Conservation (phyloP, 768 basidiomycete species). For the Leucosporidium creatinivorum region DNA sequence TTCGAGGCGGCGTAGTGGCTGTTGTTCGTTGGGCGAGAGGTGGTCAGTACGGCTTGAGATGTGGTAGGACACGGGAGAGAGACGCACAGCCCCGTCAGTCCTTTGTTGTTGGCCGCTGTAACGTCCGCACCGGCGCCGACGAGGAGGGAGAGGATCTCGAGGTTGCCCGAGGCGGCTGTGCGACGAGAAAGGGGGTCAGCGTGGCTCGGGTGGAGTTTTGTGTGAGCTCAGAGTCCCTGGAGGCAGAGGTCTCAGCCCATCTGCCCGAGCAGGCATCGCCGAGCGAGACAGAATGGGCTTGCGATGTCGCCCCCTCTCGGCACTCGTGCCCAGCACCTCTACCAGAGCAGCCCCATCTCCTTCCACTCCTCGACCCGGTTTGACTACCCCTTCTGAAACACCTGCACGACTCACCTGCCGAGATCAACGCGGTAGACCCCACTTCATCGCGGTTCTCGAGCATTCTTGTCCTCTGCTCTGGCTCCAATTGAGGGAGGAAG, state of each 20-base stretch:
- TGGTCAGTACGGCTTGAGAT: not conserved
- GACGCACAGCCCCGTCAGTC: slow-evolving; percentile 70
- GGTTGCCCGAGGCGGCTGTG: slow-evolving; percentile 72
- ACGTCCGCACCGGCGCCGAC: slow-evolving; percentile 76
- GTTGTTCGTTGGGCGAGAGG: not conserved
- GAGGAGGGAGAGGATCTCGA: slow-evolving; percentile 65
- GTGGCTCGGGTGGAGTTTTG: no score
- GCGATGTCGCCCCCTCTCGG: not conserved
- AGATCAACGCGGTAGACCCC: slow-evolving; percentile 24
- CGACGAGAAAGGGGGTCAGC: not conserved
- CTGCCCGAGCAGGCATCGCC: no score
- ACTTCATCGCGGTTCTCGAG: slow-evolving; percentile 27
- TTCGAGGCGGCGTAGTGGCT: slow-evolving; percentile 94
- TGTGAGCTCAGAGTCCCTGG: no score
- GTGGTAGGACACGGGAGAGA: not conserved
- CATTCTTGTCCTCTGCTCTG: not conserved
- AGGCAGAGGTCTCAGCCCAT: no score
- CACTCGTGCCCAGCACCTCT: not conserved
- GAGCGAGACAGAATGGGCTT: no score
- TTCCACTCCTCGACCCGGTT: not conserved
- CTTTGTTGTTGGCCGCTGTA: slow-evolving; percentile 70
- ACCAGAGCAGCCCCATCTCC: not conserved
- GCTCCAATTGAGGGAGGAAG: slow-evolving; percentile 5
- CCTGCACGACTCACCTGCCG: slow-evolving; percentile 14
- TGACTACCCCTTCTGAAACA: not conserved